Conservation (phyloP, 352 stramenopile species). For the Aphanomyces astaci region DNA sequence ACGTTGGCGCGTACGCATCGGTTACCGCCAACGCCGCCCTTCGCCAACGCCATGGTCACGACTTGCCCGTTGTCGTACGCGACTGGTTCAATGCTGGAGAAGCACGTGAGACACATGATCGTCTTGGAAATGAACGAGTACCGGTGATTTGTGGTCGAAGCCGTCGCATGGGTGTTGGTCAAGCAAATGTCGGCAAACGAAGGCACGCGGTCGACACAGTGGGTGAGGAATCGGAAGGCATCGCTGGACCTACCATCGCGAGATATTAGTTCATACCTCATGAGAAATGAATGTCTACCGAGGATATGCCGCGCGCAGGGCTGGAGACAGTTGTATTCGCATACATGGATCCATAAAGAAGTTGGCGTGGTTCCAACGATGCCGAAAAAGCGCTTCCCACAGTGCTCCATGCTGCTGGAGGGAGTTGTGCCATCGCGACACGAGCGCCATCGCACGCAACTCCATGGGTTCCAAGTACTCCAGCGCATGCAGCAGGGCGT, state of each 20-base stretch:
- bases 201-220: conserved; percentile 12
- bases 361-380: conserved; percentile 5
- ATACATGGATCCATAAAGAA: not conserved
- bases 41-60: conserved; percentile 6
- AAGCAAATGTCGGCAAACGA: conserved; percentile 17
- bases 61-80: conserved; percentile 16
- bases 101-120: not conserved
- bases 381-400: conserved; percentile 17
- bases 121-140: not conserved
- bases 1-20: conserved; percentile 60
- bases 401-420: not conserved
- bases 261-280: too few relatives aligned
- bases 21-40: conserved; percentile 27
- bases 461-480: conserved; percentile 12
- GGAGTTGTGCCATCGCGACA: not conserved
- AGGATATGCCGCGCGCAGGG: not conserved
- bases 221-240: conserved; percentile 18
- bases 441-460: conserved; percentile 9
- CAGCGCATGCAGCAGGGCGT: not conserved
- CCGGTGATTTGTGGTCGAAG: conserved; percentile 8
- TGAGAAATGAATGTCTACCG: conserved; percentile 1
- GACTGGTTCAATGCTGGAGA: conserved; percentile 16
- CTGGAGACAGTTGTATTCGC: conserved; percentile 4
- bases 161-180: conserved; percentile 17
- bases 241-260: not conserved